These are phyloP conservation scores for Venturia aucupariae DNA, from an alignment of 2,329 filamentous ascomycete species.

Conservation along the genomic window DNA sequence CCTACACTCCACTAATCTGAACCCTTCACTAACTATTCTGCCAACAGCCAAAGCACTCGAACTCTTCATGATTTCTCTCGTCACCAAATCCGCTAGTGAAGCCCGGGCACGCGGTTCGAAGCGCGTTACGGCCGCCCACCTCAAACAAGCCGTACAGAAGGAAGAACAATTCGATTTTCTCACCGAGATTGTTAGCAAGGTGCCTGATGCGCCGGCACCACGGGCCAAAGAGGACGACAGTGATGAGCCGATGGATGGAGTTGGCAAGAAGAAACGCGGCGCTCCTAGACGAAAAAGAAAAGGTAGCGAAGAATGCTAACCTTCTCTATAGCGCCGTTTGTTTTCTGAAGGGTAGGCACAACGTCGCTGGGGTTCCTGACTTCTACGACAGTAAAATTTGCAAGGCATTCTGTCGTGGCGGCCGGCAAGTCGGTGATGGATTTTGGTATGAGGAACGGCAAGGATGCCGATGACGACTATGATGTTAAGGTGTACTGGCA, in stretches of 20 bases:
- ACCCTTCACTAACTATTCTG: slow-evolving; percentile 17
- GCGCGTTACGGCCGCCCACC: slow-evolving; percentile 78
- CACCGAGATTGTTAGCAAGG: slow-evolving; percentile 78
- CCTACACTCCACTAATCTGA: background rate
- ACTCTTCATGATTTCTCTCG: slow-evolving; percentile 93
- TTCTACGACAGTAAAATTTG: no score
- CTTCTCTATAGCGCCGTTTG: background rate
- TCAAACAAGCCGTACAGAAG: slow-evolving; percentile 80
- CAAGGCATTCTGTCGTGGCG: no score
- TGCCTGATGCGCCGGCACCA: slow-evolving; percentile 52
- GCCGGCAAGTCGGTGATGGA: no score
- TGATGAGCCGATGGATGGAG: slow-evolving; percentile 13
- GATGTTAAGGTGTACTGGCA: background rate
- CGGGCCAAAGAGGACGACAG: slow-evolving; percentile 11
- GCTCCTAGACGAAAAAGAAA: slow-evolving; percentile 2
- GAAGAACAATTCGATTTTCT: slow-evolving; percentile 95
- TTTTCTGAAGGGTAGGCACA: no score
- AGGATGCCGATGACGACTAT: background rate
- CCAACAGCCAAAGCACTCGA: slow-evolving; percentile 76
- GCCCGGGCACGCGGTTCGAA: slow-evolving; percentile 78
- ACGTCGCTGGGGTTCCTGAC: no score
- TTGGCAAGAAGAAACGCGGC: slow-evolving; percentile 14
- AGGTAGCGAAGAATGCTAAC: slow-evolving; percentile 4
- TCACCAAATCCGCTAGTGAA: slow-evolving; percentile 77
- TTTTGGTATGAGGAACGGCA: background rate